These are phyloP conservation scores for Juglanconis oblonga DNA, from an alignment of 2,329 filamentous ascomycete genomes.

Conservation along the genomic window DNA sequence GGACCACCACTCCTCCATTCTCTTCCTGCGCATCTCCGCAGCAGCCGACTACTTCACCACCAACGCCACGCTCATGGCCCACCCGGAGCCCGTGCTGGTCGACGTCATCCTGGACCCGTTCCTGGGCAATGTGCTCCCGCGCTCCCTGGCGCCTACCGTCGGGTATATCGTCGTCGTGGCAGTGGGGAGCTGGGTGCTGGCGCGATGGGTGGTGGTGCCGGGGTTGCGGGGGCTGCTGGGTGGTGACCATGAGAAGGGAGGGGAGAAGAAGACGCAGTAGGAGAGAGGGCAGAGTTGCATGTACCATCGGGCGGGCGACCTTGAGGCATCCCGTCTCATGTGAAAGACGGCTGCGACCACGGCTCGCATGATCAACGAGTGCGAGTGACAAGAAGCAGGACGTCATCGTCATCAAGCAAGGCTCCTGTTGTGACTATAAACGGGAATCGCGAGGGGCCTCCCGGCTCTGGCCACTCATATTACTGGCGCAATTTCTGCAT, in stretches of 20 bases:
- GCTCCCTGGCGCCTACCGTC: slow-evolving; percentile 70
- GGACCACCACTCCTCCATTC: slow-evolving; percentile 43
- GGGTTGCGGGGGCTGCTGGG: slow-evolving; percentile 25
- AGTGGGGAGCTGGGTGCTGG: slow-evolving; percentile 41
- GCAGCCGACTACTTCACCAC: slow-evolving; percentile 83
- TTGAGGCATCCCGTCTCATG: not conserved
- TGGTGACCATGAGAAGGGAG: not conserved
- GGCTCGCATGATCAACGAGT: no score
- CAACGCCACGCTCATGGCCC: slow-evolving; percentile 70
- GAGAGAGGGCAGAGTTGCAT: not conserved
- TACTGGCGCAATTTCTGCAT: no score
- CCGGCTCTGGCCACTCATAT: no score
- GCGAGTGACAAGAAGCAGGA: no score
- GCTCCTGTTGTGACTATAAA: no score
- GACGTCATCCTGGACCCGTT: slow-evolving; percentile 88
- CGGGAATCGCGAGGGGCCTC: no score
- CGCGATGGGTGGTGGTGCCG: slow-evolving; percentile 31
- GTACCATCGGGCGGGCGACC: no score
- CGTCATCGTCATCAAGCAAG: no score
- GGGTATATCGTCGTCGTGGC: slow-evolving; percentile 65
- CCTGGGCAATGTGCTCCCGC: slow-evolving; percentile 73
- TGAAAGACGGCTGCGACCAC: no score
- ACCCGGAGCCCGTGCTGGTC: slow-evolving; percentile 69
- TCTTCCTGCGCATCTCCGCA: slow-evolving; percentile 72
- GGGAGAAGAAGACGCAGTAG: slow-evolving; percentile 38